Percentiles rank a stretch among this genome's conserved stretches.
Evolutionary conservation across 148 eudicot species (phyloP).

Genomic region (Arbutus unedo): DNA sequence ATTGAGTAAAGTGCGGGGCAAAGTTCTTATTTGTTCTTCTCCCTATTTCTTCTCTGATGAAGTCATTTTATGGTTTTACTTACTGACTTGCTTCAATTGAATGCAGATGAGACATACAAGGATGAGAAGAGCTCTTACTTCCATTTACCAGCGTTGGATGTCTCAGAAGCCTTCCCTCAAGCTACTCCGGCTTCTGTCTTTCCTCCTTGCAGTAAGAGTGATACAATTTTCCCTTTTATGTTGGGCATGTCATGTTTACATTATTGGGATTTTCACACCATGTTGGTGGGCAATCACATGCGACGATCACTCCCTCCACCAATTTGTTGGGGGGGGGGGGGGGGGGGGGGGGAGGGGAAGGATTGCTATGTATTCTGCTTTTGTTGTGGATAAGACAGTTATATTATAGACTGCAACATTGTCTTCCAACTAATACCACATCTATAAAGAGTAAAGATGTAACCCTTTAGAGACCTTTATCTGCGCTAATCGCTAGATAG

Average conservation of each 20-base stretch:
- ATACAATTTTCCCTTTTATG: not conserved
- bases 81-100: not conserved
- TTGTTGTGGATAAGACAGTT: not conserved
- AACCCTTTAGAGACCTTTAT: not conserved
- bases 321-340: not conserved
- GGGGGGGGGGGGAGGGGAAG: not conserved
- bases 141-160: slow-evolving; percentile 69
- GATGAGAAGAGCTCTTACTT: slow-evolving; percentile 49
- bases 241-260: not conserved
- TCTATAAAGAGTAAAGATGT: not conserved
- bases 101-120: slow-evolving; percentile 42
- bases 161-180: slow-evolving; percentile 80
- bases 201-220: slow-evolving; percentile 69
- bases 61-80: not conserved
- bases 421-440: not conserved
- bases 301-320: not conserved
- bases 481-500: not conserved
- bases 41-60: not conserved
- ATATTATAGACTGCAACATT: not conserved
- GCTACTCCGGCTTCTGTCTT: slow-evolving; percentile 87
- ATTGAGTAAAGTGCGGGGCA: not conserved
- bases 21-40: not conserved
- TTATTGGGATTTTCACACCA: not conserved
- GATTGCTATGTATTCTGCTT: not conserved
- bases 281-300: not conserved